These are phyloP conservation scores for Kluyveromyces wickerhamii DNA, from an alignment of 805 yeast species.

Conservation along the genomic window DNA sequence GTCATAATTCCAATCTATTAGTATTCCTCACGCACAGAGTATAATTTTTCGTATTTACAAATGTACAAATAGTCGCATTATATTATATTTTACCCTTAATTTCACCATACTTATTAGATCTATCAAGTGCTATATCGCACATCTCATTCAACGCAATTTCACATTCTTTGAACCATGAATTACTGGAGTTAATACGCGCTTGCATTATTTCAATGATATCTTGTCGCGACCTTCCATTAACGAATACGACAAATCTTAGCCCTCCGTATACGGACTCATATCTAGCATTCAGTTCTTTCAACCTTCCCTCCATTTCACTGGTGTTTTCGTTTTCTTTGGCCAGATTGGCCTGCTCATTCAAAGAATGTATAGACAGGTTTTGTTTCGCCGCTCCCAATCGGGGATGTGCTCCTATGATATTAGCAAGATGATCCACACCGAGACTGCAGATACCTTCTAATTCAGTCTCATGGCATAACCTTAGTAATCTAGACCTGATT, in stretches of 20 bases:
- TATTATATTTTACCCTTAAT: conserved; percentile 4
- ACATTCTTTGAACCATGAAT: conserved; percentile 41
- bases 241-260: conserved; percentile 79
- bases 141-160: conserved; percentile 70
- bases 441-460: conserved; percentile 17
- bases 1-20: not conserved
- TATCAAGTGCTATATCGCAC: conserved; percentile 85
- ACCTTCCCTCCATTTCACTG: conserved; percentile 36
- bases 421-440: conserved; percentile 26
- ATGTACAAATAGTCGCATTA: conserved; percentile 1
- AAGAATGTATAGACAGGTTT: conserved; percentile 56
- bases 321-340: conserved; percentile 37
- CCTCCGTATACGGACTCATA: conserved; percentile 67
- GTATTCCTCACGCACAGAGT: no score
- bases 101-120: conserved; percentile 45
- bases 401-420: conserved; percentile 87
- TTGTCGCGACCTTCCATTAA: conserved; percentile 67
- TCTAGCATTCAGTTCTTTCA: conserved; percentile 44
- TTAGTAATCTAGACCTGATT: conserved; percentile 33
- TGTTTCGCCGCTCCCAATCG: conserved; percentile 62
- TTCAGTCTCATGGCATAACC: conserved; percentile 26
- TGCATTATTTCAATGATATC: conserved; percentile 59
- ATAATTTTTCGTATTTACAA: not conserved
- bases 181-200: conserved; percentile 37
- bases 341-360: conserved; percentile 62